These are phyloP conservation scores for Chlamydomonas schloesseri DNA, from an alignment of 139 green algal genomes.

Conservation along the genomic window DNA sequence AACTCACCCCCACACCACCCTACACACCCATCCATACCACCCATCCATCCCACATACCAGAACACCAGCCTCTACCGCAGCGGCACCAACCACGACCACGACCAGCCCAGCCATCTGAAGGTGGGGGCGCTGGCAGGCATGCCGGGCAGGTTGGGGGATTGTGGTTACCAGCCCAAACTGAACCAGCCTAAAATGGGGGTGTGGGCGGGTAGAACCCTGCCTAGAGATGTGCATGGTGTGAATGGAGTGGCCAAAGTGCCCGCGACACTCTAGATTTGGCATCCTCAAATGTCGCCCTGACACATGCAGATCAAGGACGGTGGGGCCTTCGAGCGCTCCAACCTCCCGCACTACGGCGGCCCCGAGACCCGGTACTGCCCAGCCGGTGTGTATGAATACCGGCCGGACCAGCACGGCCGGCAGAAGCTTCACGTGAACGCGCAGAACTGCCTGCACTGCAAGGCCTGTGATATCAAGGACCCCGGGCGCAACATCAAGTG, in stretches of 20 bases:
- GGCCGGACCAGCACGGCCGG: constrained; percentile 56
- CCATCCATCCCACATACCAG: too few relatives aligned
- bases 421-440: constrained; percentile 89
- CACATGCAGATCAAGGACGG: constrained; percentile 15
- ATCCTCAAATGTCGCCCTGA: too few relatives aligned
- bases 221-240: too few relatives aligned
- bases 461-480: constrained; percentile 89
- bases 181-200: too few relatives aligned
- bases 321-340: constrained; percentile 63
- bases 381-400: constrained; percentile 94
- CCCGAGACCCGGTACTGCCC: constrained; percentile 77
- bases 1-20: too few relatives aligned
- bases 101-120: constrained; percentile 92
- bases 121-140: constrained; percentile 52
- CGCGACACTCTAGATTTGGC: too few relatives aligned
- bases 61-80: constrained; percentile 85
- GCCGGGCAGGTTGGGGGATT: too few relatives aligned
- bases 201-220: too few relatives aligned
- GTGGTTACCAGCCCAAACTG: too few relatives aligned
- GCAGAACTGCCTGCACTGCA: constrained; percentile 99
- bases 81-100: constrained; percentile 96
- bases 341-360: constrained; percentile 80
- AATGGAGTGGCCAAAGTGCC: too few relatives aligned
- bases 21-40: too few relatives aligned
- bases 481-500: constrained; percentile 93